Base-by-base conservation (phyloP, 768 basidiomycete species). In the Phanerochaete carnosa region DNA sequence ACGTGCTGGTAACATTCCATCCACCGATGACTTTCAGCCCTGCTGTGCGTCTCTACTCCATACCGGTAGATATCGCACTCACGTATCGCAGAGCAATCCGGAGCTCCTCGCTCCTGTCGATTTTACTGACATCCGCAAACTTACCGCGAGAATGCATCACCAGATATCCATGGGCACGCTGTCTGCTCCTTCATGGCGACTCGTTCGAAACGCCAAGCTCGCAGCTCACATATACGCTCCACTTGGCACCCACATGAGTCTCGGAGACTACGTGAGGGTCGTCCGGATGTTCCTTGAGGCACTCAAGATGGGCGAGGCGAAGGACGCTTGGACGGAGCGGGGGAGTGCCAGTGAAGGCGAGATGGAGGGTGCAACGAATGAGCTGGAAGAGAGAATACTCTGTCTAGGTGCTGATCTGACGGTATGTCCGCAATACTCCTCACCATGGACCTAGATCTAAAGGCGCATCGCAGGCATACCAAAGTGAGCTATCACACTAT, bases 221-320 rank as follows among this genome's bases (percentile, higher is more conserved):
- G 90, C 92, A 3, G 80, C 90, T 19, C 76, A 90, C 28, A 86
- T 95, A 49, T 95, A 95, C 66, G 91, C 86, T 5, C 94, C 94
- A 2, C 76, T 95, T n/a, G 94, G 94, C 45, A 95, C 94, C 15
- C 78, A 75, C 13, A 92, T 95, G 89, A 84, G 80, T 57, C 78
- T 95, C 16, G 93, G 94, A 12, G 90, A 95, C 70, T 85, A 92
- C 69, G 88, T 95, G 28, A 83, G 92, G 23, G 79, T 92, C 8
- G 86, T 83, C 43, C 80, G 87, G 67, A 77, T 81, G 45, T 95
- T 95, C 69, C 78, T 92, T 16, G 90, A 93, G 64, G 84, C 80
- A 1, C 91, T 95, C 72, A 90, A 89, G 62, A 65, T 57, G 69
- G 66, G 65, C 6, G 66, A 69, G 30, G 22, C 65, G 5, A 47